Conservation (phyloP, 2,329 filamentous ascomycete genomes). For the Cryphonectria japonica region DNA sequence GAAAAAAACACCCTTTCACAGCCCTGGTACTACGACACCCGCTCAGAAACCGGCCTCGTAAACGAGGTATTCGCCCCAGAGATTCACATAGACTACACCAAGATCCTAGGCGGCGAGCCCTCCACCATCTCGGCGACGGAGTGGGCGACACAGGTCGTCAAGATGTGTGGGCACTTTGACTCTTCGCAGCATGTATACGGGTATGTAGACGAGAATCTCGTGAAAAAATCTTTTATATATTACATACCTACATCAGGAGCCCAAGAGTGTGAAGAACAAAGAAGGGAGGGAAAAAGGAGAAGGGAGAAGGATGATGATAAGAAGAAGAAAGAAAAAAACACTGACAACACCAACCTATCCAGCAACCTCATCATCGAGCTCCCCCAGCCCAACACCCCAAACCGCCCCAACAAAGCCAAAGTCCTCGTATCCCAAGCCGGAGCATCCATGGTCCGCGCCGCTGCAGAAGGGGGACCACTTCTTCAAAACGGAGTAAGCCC, state of each 20-base stretch:
- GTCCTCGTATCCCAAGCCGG: conserved; percentile 32
- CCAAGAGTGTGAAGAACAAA: not conserved
- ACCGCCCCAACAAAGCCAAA: conserved; percentile 33
- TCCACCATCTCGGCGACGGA: conserved; percentile 29
- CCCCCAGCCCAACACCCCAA: conserved; percentile 31
- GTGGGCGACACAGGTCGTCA: conserved; percentile 32
- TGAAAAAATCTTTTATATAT: no score
- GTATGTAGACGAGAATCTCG: conserved; percentile 19
- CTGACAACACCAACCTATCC: not conserved
- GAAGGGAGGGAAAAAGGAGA: not conserved
- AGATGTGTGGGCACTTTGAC: conserved; percentile 31
- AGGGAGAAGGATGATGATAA: no score
- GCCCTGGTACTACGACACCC: conserved; percentile 37
- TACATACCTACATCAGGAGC: no score
- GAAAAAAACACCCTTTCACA: conserved; percentile 11
- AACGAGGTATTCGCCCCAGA: conserved; percentile 37
- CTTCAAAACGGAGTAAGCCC: conserved; percentile 38
- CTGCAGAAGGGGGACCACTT: conserved; percentile 32
- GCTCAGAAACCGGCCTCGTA: conserved; percentile 31
- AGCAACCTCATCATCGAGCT: conserved; percentile 35
- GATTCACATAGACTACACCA: conserved; percentile 38
- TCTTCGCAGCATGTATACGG: conserved; percentile 35
- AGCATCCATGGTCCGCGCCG: conserved; percentile 34
- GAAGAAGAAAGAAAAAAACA: not conserved
- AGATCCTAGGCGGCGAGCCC: conserved; percentile 36